Base-by-base conservation (phyloP, 768 basidiomycete species). In the Pulveroboletus sp. region DNA sequence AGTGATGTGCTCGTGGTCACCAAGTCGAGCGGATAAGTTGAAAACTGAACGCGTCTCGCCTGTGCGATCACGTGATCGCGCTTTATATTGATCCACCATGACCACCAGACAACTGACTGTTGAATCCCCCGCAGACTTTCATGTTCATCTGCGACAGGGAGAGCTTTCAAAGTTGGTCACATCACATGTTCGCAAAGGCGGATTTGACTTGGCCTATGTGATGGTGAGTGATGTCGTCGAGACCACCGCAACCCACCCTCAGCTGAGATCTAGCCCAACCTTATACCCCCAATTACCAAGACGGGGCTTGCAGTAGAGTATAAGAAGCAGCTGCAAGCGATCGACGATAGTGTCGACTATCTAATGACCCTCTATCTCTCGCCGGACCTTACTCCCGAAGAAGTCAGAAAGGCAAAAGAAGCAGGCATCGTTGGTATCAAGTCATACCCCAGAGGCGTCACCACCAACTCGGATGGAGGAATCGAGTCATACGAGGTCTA, bases 341-440 rank as follows among this genome's bases (percentile, higher is more conserved):
- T 96, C 52, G 89, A 91, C 42, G 81, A 89, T 13, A 69, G 71
- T 47, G 83, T 89, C 15, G 82, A 93, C 69, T 95, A 91, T 73
- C 76, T 99, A 26, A 95, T 98, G 90, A 95, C 94, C 1, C 75
- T 99, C 38, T 99, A 98, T 71, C 80, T 99, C n/a, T 89, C 86
- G 35, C 86, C 87, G 0, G 84, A 88, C 43, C 79, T 98, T 49
- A 95, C 93, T 2, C 90, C 93, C 6, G 85, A 86, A 17, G 93
- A 96, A 64, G 85, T 98, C 59, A 78, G 79, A 60, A 94, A 90
- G 68, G 96, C 95, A 11, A 86, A 86, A 47, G 69, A 75, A 32
- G 86, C 88, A 15, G 95, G 96, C 17, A 80, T 99, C 54, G 79
- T 78, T 40, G 80, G 95, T 36, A 91, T 99, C 58, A 98, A 99